Evolutionary conservation across 1,284 basidiomycete species (phyloP).

Genomic region (Tremellales sp.): DNA sequence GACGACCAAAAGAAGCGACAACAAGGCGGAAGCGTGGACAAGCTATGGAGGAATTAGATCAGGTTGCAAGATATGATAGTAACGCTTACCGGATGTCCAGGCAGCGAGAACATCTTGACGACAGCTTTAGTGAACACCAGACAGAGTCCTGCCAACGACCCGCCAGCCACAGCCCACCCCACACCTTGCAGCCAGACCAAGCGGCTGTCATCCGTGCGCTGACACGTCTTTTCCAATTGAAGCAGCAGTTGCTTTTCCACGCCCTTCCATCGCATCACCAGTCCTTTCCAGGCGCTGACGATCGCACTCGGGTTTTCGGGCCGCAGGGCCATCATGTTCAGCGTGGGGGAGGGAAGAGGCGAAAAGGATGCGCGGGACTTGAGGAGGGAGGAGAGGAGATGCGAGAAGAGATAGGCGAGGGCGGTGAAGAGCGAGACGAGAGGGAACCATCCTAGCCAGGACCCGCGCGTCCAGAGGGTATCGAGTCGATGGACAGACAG

Average conservation of each 20-base stretch:
- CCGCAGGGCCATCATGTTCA: slow-evolving; percentile 5
- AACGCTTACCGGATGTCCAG: slow-evolving; percentile 41
- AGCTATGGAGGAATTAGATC: slow-evolving; percentile 50
- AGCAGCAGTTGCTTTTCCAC: slow-evolving; percentile 58
- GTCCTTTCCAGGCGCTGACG: slow-evolving; percentile 11
- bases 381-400: slow-evolving; percentile 37
- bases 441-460: slow-evolving; percentile 87
- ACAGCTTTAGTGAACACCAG: slow-evolving; percentile 87
- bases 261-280: too few relatives aligned
- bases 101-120: slow-evolving; percentile 34
- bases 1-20: slow-evolving; percentile 75
- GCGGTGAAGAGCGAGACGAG: slow-evolving; percentile 67
- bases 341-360: slow-evolving; percentile 51
- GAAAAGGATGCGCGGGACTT: slow-evolving; percentile 44
- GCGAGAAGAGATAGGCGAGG: slow-evolving; percentile 57
- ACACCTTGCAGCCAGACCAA: slow-evolving; percentile 85
- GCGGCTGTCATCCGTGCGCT: slow-evolving; percentile 71
- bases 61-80: neutral
- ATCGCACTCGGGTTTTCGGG: slow-evolving; percentile 15
- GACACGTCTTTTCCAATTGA: slow-evolving; percentile 69
- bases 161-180: slow-evolving; percentile 85
- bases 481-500: slow-evolving; percentile 61
- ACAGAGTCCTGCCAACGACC: slow-evolving; percentile 78
- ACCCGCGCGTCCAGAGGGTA: slow-evolving; percentile 70
- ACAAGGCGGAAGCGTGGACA: slow-evolving; percentile 70